Conservation (phyloP, 805 yeast genomes). For the Cyberlindnera xishuangbannaensis region DNA sequence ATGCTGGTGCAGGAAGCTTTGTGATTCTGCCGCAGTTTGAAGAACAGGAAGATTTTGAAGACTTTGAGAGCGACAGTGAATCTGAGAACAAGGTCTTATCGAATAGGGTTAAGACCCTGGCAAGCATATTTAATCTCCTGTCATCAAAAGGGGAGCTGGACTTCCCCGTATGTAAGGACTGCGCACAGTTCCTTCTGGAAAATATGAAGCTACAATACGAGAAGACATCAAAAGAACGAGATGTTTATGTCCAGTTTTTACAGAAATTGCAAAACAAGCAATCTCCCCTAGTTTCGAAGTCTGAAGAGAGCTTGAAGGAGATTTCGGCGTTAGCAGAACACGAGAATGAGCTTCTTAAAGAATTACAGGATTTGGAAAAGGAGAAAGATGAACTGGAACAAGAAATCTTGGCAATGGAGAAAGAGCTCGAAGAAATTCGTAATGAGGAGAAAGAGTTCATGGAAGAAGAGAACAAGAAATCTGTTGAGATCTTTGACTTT, state of each 20-base stretch:
- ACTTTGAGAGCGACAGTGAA: conserved; percentile 23
- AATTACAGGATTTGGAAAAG: conserved; percentile 38
- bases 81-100: conserved; percentile 35
- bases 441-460: conserved; percentile 42
- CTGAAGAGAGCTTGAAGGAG: conserved; percentile 22
- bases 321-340: conserved; percentile 28
- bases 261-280: conserved; percentile 59
- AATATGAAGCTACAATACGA: conserved; percentile 67
- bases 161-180: conserved; percentile 83
- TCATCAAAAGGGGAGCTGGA: conserved; percentile 73
- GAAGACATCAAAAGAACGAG: conserved; percentile 70
- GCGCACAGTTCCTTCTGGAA: conserved; percentile 61
- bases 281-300: conserved; percentile 30
- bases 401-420: conserved; percentile 33
- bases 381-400: conserved; percentile 27
- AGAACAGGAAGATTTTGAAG: conserved; percentile 17
- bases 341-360: conserved; percentile 39
- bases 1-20: conserved; percentile 20
- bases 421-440: conserved; percentile 41
- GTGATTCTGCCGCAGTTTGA: conserved; percentile 25
- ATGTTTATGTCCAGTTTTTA: conserved; percentile 66
- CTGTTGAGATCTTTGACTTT: conserved; percentile 45
- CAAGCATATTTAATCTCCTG: conserved; percentile 63
- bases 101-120: conserved; percentile 45
- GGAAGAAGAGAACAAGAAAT: conserved; percentile 47